A percentile compares a stretch with the other conserved stretches of the same genome.
Evolutionary conservation across 2,329 filamentous ascomycete genomes (phyloP).

Genomic region (Fusarium avenaceum): DNA sequence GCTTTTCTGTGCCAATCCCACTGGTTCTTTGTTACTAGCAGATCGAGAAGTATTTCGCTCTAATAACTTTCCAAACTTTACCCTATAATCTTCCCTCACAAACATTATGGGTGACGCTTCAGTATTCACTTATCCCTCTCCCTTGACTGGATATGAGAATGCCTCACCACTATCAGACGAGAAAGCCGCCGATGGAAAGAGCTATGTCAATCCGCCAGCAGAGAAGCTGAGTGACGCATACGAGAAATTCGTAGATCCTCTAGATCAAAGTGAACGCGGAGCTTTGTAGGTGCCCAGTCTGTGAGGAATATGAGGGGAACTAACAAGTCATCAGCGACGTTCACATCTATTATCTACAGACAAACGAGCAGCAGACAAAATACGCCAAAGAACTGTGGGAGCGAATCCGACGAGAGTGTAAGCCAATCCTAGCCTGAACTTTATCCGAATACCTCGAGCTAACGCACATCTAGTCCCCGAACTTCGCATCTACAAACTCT

Average conservation of each 20-base stretch:
- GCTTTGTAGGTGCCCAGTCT: slow-evolving; percentile 73
- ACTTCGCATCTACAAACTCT: slow-evolving; percentile 83
- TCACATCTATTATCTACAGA: slow-evolving; percentile 85
- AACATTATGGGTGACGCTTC: slow-evolving; percentile 39
- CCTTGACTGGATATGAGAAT: slow-evolving; percentile 69
- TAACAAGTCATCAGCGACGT: slow-evolving; percentile 68
- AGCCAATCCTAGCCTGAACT: slow-evolving; percentile 40
- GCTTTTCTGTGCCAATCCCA: neutral
- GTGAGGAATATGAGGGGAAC: rapidly evolving
- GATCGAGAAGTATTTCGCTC: neutral
- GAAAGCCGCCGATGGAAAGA: slow-evolving; percentile 80
- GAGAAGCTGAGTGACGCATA: slow-evolving; percentile 77
- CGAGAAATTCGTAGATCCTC: slow-evolving; percentile 74
- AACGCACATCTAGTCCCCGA: slow-evolving; percentile 76
- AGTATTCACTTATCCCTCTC: slow-evolving; percentile 57
- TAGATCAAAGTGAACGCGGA: slow-evolving; percentile 74
- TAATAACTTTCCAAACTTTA: neutral
- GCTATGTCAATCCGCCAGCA: slow-evolving; percentile 75
- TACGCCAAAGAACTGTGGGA: slow-evolving; percentile 83
- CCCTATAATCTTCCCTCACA: neutral
- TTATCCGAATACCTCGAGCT: neutral
- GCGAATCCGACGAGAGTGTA: slow-evolving; percentile 84
- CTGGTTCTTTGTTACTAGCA: neutral
- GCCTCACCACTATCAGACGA: slow-evolving; percentile 70
- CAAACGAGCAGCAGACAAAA: slow-evolving; percentile 70